phyloP scores from a whole-genome alignment of 2,329 filamentous ascomycete species.

The Sporothrix brasiliensis region DNA sequence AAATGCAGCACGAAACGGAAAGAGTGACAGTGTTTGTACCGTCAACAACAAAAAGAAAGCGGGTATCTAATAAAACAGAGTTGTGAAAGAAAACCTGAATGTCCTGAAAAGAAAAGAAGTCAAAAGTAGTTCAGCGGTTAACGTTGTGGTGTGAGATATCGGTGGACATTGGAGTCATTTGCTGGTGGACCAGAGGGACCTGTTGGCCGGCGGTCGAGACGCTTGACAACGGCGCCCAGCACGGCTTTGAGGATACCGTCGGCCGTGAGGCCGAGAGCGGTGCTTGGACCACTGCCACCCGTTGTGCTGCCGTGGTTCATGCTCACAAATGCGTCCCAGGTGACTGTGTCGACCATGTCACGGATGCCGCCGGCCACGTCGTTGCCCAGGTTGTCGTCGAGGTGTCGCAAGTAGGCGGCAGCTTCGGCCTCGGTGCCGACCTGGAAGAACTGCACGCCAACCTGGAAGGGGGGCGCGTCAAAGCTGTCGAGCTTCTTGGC shows the following conservation, averaged over 20 bases:
- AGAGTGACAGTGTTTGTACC: too few relatives aligned
- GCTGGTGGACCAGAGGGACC: neutral
- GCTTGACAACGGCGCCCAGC: slow-evolving; percentile 69
- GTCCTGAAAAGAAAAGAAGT: neutral
- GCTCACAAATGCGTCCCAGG: slow-evolving; percentile 59
- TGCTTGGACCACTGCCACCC: slow-evolving; percentile 41
- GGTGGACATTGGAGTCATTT: neutral
- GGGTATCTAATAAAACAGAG: slow-evolving; percentile 17
- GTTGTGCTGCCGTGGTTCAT: neutral
- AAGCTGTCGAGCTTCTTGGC: slow-evolving; percentile 72
- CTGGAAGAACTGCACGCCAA: slow-evolving; percentile 96
- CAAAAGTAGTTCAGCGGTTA: neutral
- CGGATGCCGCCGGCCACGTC: slow-evolving; percentile 56
- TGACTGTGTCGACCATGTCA: slow-evolving; percentile 91
- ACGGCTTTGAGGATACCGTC: slow-evolving; percentile 80
- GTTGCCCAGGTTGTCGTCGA: slow-evolving; percentile 73
- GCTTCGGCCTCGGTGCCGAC: slow-evolving; percentile 73
- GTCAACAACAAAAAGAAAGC: neutral
- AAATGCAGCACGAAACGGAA: neutral
- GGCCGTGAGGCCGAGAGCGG: slow-evolving; percentile 57
- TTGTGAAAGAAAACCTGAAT: neutral
- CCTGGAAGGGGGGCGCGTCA: slow-evolving; percentile 74
- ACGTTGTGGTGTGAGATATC: neutral
- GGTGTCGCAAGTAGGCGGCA: slow-evolving; percentile 63
- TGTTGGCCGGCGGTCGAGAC: slow-evolving; percentile 32